phyloP scores from a whole-genome alignment of 306 rosid species.

The Rosa persica region DNA sequence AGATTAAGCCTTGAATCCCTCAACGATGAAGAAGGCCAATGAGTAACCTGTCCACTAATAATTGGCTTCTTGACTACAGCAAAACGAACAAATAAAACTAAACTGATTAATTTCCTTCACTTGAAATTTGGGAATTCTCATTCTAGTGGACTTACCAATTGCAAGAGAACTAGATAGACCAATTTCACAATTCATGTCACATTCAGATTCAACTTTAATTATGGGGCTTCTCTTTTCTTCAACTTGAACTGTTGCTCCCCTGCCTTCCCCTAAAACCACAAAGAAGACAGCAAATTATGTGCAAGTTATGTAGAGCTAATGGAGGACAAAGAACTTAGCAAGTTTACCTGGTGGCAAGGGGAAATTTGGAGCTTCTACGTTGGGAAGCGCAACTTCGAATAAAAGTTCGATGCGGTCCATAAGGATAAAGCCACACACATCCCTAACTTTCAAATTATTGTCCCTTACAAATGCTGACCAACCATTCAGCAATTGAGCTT shows the following conservation, averaged over 20 bases:
- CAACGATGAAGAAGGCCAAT: slow-evolving; percentile 4
- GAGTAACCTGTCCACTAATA: not conserved
- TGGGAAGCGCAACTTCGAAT: slow-evolving; percentile 2
- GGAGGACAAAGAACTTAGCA: not conserved
- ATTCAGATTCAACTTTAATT: not conserved
- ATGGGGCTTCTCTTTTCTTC: not conserved
- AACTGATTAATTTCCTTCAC: not conserved
- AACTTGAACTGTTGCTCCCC: not conserved
- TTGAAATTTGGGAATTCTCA: not conserved
- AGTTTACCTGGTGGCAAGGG: not conserved
- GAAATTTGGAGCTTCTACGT: not conserved
- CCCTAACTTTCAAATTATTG: slow-evolving; percentile 20
- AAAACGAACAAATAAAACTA: not conserved
- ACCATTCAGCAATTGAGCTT: not conserved
- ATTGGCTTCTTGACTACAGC: not conserved
- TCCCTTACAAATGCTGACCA: slow-evolving; percentile 20
- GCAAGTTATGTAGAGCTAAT: not conserved
- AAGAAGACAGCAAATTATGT: not conserved
- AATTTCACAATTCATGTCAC: not conserved
- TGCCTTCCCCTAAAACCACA: not conserved
- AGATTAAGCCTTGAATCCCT: not conserved
- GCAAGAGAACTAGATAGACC: not conserved
- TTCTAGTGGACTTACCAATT: not conserved
- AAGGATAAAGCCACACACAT: slow-evolving; percentile 21
- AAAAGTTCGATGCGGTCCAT: not conserved